Evolutionary conservation across 805 yeast species (phyloP).

Genomic region (Cyberlindnera samutprakarnensis): DNA sequence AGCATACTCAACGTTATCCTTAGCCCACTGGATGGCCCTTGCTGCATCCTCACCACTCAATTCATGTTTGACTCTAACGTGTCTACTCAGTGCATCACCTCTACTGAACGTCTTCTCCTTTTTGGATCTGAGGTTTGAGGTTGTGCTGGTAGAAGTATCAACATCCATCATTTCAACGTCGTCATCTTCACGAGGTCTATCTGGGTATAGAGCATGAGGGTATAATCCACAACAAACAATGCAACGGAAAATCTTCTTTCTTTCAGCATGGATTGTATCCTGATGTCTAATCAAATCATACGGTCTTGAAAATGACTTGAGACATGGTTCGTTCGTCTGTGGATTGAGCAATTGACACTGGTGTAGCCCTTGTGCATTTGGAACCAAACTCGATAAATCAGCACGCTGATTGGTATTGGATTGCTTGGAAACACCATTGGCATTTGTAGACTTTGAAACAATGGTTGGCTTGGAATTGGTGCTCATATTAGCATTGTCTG

Average conservation of each 20-base stretch:
- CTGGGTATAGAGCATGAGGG: slow-evolving; percentile 3
- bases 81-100: slow-evolving; percentile 91
- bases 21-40: slow-evolving; percentile 66
- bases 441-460: not conserved
- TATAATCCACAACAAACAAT: slow-evolving; percentile 46
- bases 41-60: slow-evolving; percentile 58
- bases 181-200: not conserved
- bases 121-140: slow-evolving; percentile 31
- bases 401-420: not conserved
- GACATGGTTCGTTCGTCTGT: slow-evolving; percentile 54
- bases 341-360: slow-evolving; percentile 56
- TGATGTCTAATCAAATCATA: slow-evolving; percentile 93
- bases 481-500: not conserved
- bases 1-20: slow-evolving; percentile 62
- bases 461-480: not conserved
- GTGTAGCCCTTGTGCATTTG: slow-evolving; percentile 22
- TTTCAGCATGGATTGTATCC: slow-evolving; percentile 89
- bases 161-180: slow-evolving; percentile 4
- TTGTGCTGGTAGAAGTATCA: slow-evolving; percentile 16
- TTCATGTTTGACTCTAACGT: slow-evolving; percentile 85
- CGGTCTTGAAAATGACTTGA: slow-evolving; percentile 83
- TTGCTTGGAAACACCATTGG: too few species aligned
- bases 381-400: not conserved
- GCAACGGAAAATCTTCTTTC: slow-evolving; percentile 80
- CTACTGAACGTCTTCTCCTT: slow-evolving; percentile 77